Percentiles rank a stretch among this genome's conserved stretches.
Evolutionary conservation across 441 rosid genomes (phyloP).

Genomic region (Syzygium malaccense): DNA sequence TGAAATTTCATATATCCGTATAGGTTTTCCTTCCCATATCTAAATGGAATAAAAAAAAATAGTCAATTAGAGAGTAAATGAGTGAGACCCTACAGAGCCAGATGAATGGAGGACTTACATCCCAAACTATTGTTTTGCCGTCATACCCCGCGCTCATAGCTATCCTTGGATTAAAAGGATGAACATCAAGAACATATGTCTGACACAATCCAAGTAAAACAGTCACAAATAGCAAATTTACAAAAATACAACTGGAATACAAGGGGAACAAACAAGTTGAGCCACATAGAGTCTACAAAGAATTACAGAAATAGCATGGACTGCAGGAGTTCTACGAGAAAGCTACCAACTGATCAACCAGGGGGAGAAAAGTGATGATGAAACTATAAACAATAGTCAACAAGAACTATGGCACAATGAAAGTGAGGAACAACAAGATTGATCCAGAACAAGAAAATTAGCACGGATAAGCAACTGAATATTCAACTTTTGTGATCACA

Average conservation of each 20-base stretch:
- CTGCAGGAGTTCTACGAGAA: background rate
- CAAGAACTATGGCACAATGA: background rate
- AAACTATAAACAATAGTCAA: background rate
- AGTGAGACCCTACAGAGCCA: conserved; percentile 6
- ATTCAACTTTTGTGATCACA: background rate
- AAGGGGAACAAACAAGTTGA: background rate
- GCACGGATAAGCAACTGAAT: background rate
- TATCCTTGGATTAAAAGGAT: conserved; percentile 96
- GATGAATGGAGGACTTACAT: conserved; percentile 56
- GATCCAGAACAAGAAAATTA: background rate
- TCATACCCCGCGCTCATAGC: conserved; percentile 99
- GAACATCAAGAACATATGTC: conserved; percentile 99
- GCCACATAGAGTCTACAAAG: background rate
- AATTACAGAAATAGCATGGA: background rate
- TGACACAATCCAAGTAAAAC: conserved; percentile 19
- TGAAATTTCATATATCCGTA: conserved; percentile 79
- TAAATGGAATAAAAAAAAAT: conserved; percentile 9
- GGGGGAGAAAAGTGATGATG: background rate
- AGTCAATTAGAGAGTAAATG: conserved; percentile 15
- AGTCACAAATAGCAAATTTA: background rate
- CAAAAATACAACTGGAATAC: background rate
- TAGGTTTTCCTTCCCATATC: conserved; percentile 99
- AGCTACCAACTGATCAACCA: background rate
- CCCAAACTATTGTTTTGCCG: conserved; percentile 97
- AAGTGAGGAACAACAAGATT: background rate